Percentiles rank a stretch among this genome's conserved stretches.
Conservation (phyloP, 164 flowering plant genomes). For the Dillenia turbinata region DNA sequence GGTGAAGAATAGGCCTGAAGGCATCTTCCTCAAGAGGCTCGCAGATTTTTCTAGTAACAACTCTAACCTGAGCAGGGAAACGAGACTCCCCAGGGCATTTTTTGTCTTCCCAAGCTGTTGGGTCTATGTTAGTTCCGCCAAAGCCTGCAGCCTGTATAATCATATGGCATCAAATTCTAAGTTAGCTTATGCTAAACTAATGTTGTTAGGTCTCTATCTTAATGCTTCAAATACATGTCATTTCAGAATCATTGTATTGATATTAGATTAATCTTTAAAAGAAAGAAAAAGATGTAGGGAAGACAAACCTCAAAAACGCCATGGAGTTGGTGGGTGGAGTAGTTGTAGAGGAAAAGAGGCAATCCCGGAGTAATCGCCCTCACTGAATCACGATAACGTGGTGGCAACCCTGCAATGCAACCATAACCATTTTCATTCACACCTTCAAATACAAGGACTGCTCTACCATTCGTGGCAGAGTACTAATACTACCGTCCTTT, state of each 20-base stretch:
- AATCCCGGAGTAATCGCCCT: conserved; percentile 88
- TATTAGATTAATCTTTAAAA: too few relatives aligned
- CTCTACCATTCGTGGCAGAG: too few relatives aligned
- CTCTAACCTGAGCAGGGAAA: conserved; percentile 95
- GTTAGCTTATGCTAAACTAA: too few relatives aligned
- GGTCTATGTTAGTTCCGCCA: conserved; percentile 93
- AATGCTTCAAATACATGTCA: too few relatives aligned
- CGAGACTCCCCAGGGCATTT: conserved; percentile 87
- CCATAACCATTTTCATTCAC: too few relatives aligned
- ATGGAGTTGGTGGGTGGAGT: conserved; percentile 98
- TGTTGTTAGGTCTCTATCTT: too few relatives aligned
- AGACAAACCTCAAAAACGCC: conserved; percentile 85
- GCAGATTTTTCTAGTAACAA: conserved; percentile 65
- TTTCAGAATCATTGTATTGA: too few relatives aligned
- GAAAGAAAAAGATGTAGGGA: neutral
- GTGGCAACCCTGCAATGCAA: conserved; percentile 66
- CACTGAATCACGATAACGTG: conserved; percentile 92
- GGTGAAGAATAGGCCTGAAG: conserved; percentile 95
- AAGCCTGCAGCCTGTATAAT: conserved; percentile 77
- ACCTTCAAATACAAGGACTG: too few relatives aligned
- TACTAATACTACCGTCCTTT: too few relatives aligned
- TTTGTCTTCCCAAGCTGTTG: conserved; percentile 95
- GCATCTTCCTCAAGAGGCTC: conserved; percentile 92
- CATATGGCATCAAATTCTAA: too few relatives aligned
- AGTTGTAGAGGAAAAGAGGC: conserved; percentile 97